Evolutionary conservation across 345 rosid genomes (phyloP).

Genomic region (Arabis hirsuta): DNA sequence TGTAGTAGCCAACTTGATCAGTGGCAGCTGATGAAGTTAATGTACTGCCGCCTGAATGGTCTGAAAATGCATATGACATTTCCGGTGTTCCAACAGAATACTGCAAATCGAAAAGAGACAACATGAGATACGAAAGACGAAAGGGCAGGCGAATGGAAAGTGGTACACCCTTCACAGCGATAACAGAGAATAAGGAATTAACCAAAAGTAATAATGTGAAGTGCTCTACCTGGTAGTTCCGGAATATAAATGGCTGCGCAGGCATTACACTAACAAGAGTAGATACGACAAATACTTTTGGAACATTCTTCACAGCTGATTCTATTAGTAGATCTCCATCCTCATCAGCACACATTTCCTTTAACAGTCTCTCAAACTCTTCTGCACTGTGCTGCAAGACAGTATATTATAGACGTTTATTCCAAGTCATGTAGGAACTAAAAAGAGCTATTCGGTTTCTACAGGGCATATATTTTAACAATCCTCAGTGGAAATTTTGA

Average conservation of each 20-base stretch:
- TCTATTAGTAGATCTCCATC: slow-evolving; percentile 95
- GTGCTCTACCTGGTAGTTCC: slow-evolving; percentile 86
- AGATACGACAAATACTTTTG: slow-evolving; percentile 93
- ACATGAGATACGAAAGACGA: slow-evolving; percentile 1
- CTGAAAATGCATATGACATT: slow-evolving; percentile 74
- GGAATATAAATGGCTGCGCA: slow-evolving; percentile 94
- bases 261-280: slow-evolving; percentile 94
- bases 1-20: slow-evolving; percentile 82
- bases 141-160: slow-evolving; percentile 1
- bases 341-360: slow-evolving; percentile 98
- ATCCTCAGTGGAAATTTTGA: neutral
- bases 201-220: slow-evolving; percentile 14
- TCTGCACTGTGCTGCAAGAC: slow-evolving; percentile 98
- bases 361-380: slow-evolving; percentile 91
- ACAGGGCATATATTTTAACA: slow-evolving; percentile 5
- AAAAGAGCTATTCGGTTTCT: slow-evolving; percentile 8
- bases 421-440: slow-evolving; percentile 29
- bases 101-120: slow-evolving; percentile 50
- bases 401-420: slow-evolving; percentile 43
- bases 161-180: slow-evolving; percentile 2
- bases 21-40: slow-evolving; percentile 70
- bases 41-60: slow-evolving; percentile 66
- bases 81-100: slow-evolving; percentile 95
- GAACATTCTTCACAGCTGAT: slow-evolving; percentile 86
- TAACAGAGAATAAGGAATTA: slow-evolving; percentile 1